Base-by-base conservation (phyloP, 2,329 filamentous ascomycete species). In the Proliferodiscus dingleyae region DNA sequence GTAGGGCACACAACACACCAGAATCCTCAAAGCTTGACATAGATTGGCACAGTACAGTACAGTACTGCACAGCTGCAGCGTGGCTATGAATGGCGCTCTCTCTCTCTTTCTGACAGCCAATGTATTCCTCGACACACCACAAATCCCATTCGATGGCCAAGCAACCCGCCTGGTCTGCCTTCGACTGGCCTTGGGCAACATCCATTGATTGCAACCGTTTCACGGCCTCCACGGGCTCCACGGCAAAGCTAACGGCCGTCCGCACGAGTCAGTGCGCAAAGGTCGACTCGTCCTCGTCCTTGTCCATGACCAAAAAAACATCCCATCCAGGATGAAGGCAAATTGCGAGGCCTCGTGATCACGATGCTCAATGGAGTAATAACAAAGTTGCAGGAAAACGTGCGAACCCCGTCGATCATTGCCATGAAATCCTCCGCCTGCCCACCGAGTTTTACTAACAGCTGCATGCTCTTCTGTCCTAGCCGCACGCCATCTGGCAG, bases 361-460 rank as follows among this genome's bases (percentile, higher is more conserved):
- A 8, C 13, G 36, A 18, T 37, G 15, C 19, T 37, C 16, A 37
- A 18, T 37, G 16, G 23, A 23, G 22, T 36, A 30, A 11, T 5
- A 40, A 40, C 24, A 41, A 41, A 22, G 39, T 34, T 41, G 39
- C 39, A 41, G 26, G 16, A 32, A 11, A n/a, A n/a, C n/a, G n/a
- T n/a, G n/a, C n/a, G n/a, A n/a, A n/a, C n/a, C n/a, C n/a, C 26
- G 39, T 41, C 37, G 39, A 41, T 41, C 39, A 34, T 41, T 15
- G 28, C 29, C 3, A 21, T 22, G 34, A 37, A 37, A 19, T 19
- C 22, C 21, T 34, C 29, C 28, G 19, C 28, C 19, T 13, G 19
- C 18, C 8, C 15, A 15, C 41, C 28, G 16, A 43, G 2, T 29
- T 42, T 15, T n/a, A 30, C 23, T 15, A 9, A 16, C 9, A 10